Conservation (phyloP, 192 early-diverging fungal genomes). For the Rhizophagus sp. region DNA sequence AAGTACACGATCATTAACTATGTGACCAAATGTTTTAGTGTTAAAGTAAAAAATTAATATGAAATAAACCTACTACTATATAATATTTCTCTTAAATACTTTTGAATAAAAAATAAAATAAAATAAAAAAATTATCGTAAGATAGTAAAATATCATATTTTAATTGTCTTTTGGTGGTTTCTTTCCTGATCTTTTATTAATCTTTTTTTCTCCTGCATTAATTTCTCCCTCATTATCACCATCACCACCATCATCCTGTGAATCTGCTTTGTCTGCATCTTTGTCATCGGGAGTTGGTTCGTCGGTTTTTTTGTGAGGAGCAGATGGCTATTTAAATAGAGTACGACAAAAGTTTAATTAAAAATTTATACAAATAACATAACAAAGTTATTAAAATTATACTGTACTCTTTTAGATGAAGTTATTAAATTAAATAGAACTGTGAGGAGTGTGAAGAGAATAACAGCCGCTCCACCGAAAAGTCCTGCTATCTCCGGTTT, state of each 20-base stretch:
- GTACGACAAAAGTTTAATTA: neutral
- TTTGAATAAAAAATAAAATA: neutral
- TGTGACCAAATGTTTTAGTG: neutral
- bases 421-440: slow-evolving; percentile 40
- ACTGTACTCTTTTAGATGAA: slow-evolving; percentile 29
- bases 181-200: slow-evolving; percentile 1
- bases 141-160: neutral
- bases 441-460: slow-evolving; percentile 35
- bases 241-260: slow-evolving; percentile 11
- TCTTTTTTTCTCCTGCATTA: neutral
- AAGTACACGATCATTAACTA: neutral
- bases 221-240: slow-evolving; percentile 28
- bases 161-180: slow-evolving; percentile 14
- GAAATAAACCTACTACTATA: neutral
- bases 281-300: slow-evolving; percentile 40
- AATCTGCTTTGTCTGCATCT: neutral
- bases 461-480: slow-evolving; percentile 34
- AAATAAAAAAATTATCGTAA: neutral
- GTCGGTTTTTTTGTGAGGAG: slow-evolving; percentile 47
- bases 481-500: slow-evolving; percentile 38
- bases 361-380: neutral
- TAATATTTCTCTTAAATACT: neutral
- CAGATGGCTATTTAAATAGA: slow-evolving; percentile 11
- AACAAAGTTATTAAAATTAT: neutral
- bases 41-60: neutral